Evolutionary conservation across 2,329 filamentous ascomycete genomes (phyloP).

Genomic region (Thielaviopsis euricoi): DNA sequence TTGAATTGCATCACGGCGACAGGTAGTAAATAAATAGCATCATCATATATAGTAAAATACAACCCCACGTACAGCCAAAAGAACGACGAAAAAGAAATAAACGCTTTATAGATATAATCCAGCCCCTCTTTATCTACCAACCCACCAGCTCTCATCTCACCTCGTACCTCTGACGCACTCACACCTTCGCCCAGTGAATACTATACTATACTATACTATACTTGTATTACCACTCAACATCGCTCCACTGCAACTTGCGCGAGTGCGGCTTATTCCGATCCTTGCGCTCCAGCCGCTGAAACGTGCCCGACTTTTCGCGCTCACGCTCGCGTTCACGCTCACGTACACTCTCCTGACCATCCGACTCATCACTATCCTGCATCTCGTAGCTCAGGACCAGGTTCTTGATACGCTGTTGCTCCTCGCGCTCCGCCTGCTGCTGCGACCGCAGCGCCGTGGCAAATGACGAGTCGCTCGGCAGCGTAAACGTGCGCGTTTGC

Average conservation of each 20-base stretch:
- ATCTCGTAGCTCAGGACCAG: slow-evolving; percentile 93
- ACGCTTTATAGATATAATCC: no score
- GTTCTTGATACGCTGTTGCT: slow-evolving; percentile 97
- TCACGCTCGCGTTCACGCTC: slow-evolving; percentile 11
- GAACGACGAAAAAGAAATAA: no score
- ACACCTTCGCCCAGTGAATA: no score
- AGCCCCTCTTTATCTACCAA: no score
- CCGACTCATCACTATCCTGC: slow-evolving; percentile 61
- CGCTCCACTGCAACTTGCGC: slow-evolving; percentile 83
- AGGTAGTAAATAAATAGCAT: no score
- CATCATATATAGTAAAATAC: no score
- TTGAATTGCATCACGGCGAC: no score
- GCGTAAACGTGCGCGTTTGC: slow-evolving; percentile 82
- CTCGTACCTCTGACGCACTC: no score
- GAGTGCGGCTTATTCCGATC: slow-evolving; percentile 65
- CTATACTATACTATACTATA: no score
- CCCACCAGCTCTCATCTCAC: no score
- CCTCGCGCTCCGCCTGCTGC: slow-evolving; percentile 85
- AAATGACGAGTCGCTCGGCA: slow-evolving; percentile 83
- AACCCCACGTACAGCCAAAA: no score
- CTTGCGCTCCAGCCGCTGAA: slow-evolving; percentile 36
- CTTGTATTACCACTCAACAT: slow-evolving; percentile 75
- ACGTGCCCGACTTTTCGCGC: slow-evolving; percentile 30
- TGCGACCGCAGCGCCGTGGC: slow-evolving; percentile 92
- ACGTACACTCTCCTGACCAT: slow-evolving; percentile 30